Evolutionary conservation across 2,329 filamentous ascomycete genomes (phyloP), one percentile per base, ranked within the genome.

Genomic region (Alternaria sp.): DNA sequence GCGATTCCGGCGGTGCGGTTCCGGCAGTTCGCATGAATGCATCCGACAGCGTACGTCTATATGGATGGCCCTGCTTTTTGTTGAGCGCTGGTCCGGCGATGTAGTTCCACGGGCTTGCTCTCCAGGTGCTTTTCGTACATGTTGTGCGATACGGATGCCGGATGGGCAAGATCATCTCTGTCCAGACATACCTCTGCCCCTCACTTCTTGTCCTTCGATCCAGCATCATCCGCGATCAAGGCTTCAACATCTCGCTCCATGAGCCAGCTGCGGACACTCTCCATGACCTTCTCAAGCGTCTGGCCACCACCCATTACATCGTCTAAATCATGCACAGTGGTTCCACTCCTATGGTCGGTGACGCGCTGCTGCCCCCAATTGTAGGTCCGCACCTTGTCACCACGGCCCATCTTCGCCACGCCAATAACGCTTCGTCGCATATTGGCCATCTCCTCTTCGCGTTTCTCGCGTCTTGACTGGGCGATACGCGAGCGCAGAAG

Each of bases 381-480:
- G 80, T 97, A 97, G 0, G 94, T 97, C 64, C 94, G 86, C 62
- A 99, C 91, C 83, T 99, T 99, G 82, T 98, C 93, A 50, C 93
- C 93, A 45, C 96, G 87, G 6, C 94, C 96, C 82, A 96, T 94
- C 73, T 91, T 87, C 8, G 85, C 91, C 60, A 93, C 89, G 69
- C 92, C 89, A 67, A 97, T 87, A 4, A 93, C 93, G 67, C 90
- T 93, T 76, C 93, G 88, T 59, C 94, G 85, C 80, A 98, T 79
- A 21, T 85, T 86, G 17, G 90, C 85, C 26, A 94, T 87, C 77
- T 95, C 89, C 71, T 93, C 92, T 79, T 99, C 95, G 30, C 93
- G 88, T 67, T 90, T 90, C 77, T 97, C 94, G 50, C 93, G 87
- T 61, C 91, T 86, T 72, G 87, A 85, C 80, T 96, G 91, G 3